Evolutionary conservation across 345 rosid genomes (phyloP), one percentile per base, ranked within the genome.

Genomic region (Aethionema arabicum): DNA sequence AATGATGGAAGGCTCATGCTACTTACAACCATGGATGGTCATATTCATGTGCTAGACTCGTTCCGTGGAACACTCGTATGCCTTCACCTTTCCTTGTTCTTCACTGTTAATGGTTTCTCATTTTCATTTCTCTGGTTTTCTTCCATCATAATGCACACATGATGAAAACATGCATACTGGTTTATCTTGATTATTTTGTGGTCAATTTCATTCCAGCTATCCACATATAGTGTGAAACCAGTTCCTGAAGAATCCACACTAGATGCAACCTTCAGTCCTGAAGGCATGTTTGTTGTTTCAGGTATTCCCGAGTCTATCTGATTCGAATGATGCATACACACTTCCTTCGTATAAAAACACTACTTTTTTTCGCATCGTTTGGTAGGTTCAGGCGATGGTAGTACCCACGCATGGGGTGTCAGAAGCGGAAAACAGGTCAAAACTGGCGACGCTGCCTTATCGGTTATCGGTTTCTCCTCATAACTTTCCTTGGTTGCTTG

Each of bases 231-330:
- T 72, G 96, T 93, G 68, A 83, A 85, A 78, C 92, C 97, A 65
- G 88, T 86, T 67, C 81, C 83, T 52, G 79, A 71, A 72, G 81
- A 84, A 77, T 82, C 83, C 51, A 93, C 99, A 15, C 67, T 93
- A 74, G 97, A 93, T 71, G 97, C 99, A 66, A 82, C 97, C 62
- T 93, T 93, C 75, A 90, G 96, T 72, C 99, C 99, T 3, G 96
- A 93, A 52, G 99, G 97, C 68, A 84, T 77, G 85, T 90, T 80
- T 80, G 96, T 93, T 51, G 70, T 87, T 56, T 81, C 96, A 80
- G 97, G 99, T 90, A 80, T 12, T 31, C 14, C 10, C 30, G 48
- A 30, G 11, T 52, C 38, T 37, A 36, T 32, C 29, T 36, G 62
- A 30, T 52, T 13, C 5, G 31, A 44, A 13, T 27, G 36, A 41